Evolutionary conservation across 345 rosid genomes (phyloP).

Genomic region (Eucalyptus cloeziana): DNA sequence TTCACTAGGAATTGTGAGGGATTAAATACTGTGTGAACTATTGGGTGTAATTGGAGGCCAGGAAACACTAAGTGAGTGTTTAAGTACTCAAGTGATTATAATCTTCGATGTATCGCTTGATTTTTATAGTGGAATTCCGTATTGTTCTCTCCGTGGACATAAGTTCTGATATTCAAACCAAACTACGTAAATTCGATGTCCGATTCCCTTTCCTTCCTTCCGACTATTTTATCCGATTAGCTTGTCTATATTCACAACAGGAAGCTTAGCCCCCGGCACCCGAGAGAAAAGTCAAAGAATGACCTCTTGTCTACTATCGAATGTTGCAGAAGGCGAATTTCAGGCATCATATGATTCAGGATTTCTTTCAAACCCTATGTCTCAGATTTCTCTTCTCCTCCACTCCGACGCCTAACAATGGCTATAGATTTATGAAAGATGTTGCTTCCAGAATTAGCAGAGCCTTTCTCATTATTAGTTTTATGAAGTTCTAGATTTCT

Average conservation of each 20-base stretch:
- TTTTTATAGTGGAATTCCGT: too few species aligned
- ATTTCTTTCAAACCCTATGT: conserved; percentile 46
- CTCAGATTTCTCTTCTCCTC: conserved; percentile 34
- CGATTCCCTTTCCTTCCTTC: too few species aligned
- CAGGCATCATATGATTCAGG: conserved; percentile 39
- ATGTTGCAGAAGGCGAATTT: conserved; percentile 19
- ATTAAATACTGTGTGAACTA: too few species aligned
- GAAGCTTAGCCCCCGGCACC: conserved; percentile 27
- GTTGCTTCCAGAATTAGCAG: not conserved
- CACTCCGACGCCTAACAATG: not conserved
- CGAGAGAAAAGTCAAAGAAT: conserved; percentile 52
- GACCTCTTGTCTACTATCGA: conserved; percentile 51
- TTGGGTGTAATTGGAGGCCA: too few species aligned
- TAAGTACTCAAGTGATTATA: too few species aligned
- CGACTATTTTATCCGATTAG: too few species aligned
- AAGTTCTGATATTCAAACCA: too few species aligned
- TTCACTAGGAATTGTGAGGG: too few species aligned
- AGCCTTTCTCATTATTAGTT: conserved; percentile 3
- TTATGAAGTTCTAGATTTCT: conserved; percentile 24
- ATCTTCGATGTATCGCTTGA: accelerated
- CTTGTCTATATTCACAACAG: too few species aligned
- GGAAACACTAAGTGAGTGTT: too few species aligned
- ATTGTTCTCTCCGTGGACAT: accelerated
- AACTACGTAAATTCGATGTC: accelerated
- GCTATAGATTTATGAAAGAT: not conserved